Evolutionary conservation across 345 rosid species (phyloP).

Genomic region (Lumnitzera littorea): DNA sequence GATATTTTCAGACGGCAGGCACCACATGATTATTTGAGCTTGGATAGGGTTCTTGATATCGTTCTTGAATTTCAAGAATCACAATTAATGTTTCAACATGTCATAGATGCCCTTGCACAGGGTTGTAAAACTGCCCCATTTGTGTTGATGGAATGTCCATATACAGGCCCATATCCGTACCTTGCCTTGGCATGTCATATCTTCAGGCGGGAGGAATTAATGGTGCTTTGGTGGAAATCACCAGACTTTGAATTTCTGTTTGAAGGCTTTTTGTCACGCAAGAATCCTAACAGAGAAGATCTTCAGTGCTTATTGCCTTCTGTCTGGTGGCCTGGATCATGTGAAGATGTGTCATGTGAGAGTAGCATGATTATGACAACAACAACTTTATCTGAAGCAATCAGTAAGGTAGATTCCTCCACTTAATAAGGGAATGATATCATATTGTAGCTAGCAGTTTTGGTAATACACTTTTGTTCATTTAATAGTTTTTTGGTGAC

Average conservation of each 20-base stretch:
- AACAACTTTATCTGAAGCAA: conserved; percentile 66
- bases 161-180: conserved; percentile 81
- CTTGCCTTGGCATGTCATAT: conserved; percentile 85
- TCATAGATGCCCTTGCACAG: conserved; percentile 65
- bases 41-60: conserved; percentile 64
- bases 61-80: conserved; percentile 59
- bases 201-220: conserved; percentile 61
- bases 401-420: conserved; percentile 52
- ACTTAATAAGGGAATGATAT: neutral
- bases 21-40: conserved; percentile 65
- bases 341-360: conserved; percentile 69
- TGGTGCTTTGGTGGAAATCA: conserved; percentile 85
- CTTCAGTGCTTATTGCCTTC: conserved; percentile 80
- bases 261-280: conserved; percentile 78
- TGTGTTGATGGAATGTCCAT: conserved; percentile 77
- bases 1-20: conserved; percentile 58
- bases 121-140: conserved; percentile 69
- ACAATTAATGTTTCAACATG: conserved; percentile 45
- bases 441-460: no score
- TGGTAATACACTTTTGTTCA: no score
- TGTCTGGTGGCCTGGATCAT: conserved; percentile 99
- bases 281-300: conserved; percentile 75
- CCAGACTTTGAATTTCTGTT: conserved; percentile 65
- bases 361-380: conserved; percentile 75
- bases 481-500: no score